These are phyloP conservation scores for Stagonosporopsis cucurbitacearum DNA, from an alignment of 2,329 filamentous ascomycete species.

Conservation along the genomic window DNA sequence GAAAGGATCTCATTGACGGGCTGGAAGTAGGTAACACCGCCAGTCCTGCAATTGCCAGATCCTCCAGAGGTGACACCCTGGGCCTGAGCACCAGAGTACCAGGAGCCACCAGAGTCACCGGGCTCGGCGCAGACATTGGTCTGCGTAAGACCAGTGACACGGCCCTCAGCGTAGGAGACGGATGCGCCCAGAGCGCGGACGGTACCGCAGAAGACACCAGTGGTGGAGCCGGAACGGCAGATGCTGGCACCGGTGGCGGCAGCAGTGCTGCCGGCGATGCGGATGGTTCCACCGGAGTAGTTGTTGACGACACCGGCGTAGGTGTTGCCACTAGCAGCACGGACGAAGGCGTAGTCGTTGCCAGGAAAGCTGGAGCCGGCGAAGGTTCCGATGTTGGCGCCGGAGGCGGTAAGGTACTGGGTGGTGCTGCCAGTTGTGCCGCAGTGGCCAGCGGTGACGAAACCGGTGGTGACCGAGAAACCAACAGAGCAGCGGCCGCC, in stretches of 20 bases:
- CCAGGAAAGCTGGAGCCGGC: slow-evolving; percentile 51
- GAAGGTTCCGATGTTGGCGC: slow-evolving; percentile 47
- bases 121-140: slow-evolving; percentile 53
- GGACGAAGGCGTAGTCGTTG: slow-evolving; percentile 50
- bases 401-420: slow-evolving; percentile 32
- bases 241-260: slow-evolving; percentile 46
- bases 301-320: slow-evolving; percentile 38
- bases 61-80: slow-evolving; percentile 54
- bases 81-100: slow-evolving; percentile 51
- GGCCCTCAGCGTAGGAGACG: slow-evolving; percentile 50
- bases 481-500: slow-evolving; percentile 49
- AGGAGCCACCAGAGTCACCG: slow-evolving; percentile 53
- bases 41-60: slow-evolving; percentile 48
- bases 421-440: slow-evolving; percentile 45
- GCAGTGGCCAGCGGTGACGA: slow-evolving; percentile 53
- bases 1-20: slow-evolving; percentile 53
- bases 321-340: slow-evolving; percentile 45
- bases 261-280: slow-evolving; percentile 50
- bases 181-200: slow-evolving; percentile 47
- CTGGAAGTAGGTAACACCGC: slow-evolving; percentile 53
- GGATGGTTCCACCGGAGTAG: slow-evolving; percentile 44
- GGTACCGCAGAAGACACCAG: slow-evolving; percentile 50
- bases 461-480: slow-evolving; percentile 52
- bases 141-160: slow-evolving; percentile 51
- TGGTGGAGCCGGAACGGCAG: slow-evolving; percentile 54